These are phyloP conservation scores for Candida argentea DNA, from an alignment of 805 yeast species.

Conservation along the genomic window DNA sequence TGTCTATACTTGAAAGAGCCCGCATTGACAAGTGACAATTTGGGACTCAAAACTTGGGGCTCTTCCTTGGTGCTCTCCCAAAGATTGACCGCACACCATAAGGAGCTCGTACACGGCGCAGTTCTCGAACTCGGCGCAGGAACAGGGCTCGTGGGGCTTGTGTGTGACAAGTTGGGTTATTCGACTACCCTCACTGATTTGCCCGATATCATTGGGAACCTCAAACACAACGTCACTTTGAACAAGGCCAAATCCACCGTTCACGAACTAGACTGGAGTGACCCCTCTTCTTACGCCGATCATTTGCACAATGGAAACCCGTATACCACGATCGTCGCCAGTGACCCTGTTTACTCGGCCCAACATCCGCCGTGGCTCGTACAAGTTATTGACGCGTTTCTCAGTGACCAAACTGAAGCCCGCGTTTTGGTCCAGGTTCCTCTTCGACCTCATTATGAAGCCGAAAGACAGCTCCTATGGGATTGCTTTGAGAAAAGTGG, in stretches of 20 bases:
- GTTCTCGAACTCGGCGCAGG: slow-evolving; percentile 88
- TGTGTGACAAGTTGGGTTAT: slow-evolving; percentile 45
- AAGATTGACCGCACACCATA: slow-evolving; percentile 28
- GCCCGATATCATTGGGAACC: slow-evolving; percentile 63
- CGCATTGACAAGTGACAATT: slow-evolving; percentile 71
- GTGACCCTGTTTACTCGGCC: slow-evolving; percentile 85
- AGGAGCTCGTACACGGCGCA: slow-evolving; percentile 13
- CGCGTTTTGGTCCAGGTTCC: slow-evolving; percentile 69
- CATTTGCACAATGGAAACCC: slow-evolving; percentile 11
- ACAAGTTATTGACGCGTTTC: slow-evolving; percentile 43
- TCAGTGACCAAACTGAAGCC: slow-evolving; percentile 22
- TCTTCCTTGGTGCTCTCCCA: slow-evolving; percentile 65
- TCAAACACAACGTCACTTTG: slow-evolving; percentile 45
- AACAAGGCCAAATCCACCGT: slow-evolving; percentile 35
- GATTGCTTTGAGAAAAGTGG: slow-evolving; percentile 29
- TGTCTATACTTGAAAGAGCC: slow-evolving; percentile 58
- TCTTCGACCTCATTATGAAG: slow-evolving; percentile 52
- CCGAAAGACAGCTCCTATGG: slow-evolving; percentile 58
- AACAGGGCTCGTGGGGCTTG: slow-evolving; percentile 83
- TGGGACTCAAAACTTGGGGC: slow-evolving; percentile 96
- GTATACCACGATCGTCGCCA: slow-evolving; percentile 56
- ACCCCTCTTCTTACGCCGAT: slow-evolving; percentile 33
- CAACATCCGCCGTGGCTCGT: slow-evolving; percentile 71
- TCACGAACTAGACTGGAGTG: slow-evolving; percentile 68
- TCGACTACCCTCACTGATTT: slow-evolving; percentile 60